Base-by-base conservation (phyloP, 2,329 filamentous ascomycete genomes). In the Chaetomiaceae sp. region DNA sequence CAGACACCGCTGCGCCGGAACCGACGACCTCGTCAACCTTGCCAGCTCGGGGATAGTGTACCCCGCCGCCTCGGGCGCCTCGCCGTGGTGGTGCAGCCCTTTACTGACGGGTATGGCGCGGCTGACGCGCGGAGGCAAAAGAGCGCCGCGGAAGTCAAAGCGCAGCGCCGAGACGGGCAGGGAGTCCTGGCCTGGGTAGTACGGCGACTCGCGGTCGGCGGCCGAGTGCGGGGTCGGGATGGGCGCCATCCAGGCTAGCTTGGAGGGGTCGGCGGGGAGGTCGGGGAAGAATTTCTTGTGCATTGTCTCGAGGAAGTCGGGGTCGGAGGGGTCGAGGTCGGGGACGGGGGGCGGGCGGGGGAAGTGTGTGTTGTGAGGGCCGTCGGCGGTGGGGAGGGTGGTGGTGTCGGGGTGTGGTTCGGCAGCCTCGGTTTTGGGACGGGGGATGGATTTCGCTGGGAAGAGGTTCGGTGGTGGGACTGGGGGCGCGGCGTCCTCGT, bases 221-320 rank as follows among this genome's bases (percentile, higher is more conserved):
- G 79, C 69, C 39, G 82, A 84, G 65, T 84, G 79, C 43, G 81
- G 69, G 4, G 84, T 83, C 6, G 84, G 84, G 46, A 87, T 66
- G 14, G 87, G 85, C 47, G 85, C 84, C 81, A 97, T 94, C 92
- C 92, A 99, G 19, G 89, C 88, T 4, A 96, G 82, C 49, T 89
- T 87, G 54, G 85, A 84, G 0, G 91, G 91, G 69, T 96, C 89
- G 51, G 91, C 83, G 2, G 91, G 84, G 1, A 96, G 84, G 58
- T 84, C 82, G 12, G 94, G 91, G 71, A 96, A 99, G 79, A 96
- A 99, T 70, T 96, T 96, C 20, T 84, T 74, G 75, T 96, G 91
- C 6, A 99, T 82, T 53, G 89, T 86, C 43, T 82, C 72, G 54
- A 97, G 84, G 73, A 97, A 97, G 65, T 89, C 78, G 0, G 89